Evolutionary conservation across 2,329 filamentous ascomycete species (phyloP), one percentile per base, ranked within the genome.

Genomic region (Microcyclospora tardicrescens): DNA sequence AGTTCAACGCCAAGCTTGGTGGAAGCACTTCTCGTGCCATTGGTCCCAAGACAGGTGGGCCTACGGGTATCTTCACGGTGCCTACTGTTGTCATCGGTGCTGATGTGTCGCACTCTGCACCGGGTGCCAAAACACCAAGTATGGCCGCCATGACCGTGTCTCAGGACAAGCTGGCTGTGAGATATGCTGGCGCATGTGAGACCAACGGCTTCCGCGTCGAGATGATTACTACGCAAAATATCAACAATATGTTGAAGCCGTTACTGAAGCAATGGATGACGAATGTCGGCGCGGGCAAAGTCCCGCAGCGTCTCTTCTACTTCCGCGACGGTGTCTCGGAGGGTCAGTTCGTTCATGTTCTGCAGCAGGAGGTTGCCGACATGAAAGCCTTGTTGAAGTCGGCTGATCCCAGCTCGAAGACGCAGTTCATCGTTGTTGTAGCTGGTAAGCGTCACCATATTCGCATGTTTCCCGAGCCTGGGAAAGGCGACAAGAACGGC

Each of bases 381-480:
- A 79, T 96, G 61, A 82, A 80, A 61, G 58, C 66, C 0, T 36
- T 69, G 48, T 37, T 60, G 28, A 51, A 48, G 39, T 37, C 36
- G 13, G 47, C 54, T 28, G 58, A 59, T 13, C 56, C 58, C 31
- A 60, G 59, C 37, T 15, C 52, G 13, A 46, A 62, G 11, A 72
- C 82, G 2, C 82, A 82, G 56, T 79, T 95, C 53, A 86, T 86
- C 0, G 85, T 93, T 10, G 75, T 94, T 31, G 73, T 96, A 34
- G 87, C 84, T 1, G 87, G 84, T 1, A 98, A 98, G 71, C 81
- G 91, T 2, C 91, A 98, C 50, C 89, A 95, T 53, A 78, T 94
- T 38, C 82, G 91, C 12, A 86, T 94, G 59, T 96, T 96, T 66
- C 89, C 91, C 0, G 71, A 75, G 35, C 60, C 65, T 40, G 70